phyloP scores from a whole-genome alignment of 768 basidiomycete species.

The Macrocybe gigantea region DNA sequence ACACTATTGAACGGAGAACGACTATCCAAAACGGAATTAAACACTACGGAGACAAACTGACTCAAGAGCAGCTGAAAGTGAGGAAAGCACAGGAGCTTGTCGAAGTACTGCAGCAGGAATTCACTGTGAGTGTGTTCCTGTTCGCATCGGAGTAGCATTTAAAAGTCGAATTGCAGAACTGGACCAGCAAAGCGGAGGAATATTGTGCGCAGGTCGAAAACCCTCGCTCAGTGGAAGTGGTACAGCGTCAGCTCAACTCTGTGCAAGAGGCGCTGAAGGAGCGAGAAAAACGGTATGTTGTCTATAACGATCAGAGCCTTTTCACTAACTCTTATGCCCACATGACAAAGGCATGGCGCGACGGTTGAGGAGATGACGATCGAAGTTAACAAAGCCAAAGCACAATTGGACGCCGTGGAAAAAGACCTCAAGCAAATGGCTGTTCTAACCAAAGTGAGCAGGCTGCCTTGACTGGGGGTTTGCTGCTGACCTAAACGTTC shows the following conservation, averaged over 20 bases:
- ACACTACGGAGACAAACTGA: constrained; percentile 49
- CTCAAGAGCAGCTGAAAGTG: constrained; percentile 41
- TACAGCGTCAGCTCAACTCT: constrained; percentile 59
- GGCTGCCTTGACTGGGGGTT: not conserved
- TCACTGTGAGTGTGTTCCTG: constrained; percentile 36
- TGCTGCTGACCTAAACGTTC: not conserved
- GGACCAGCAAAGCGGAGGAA: constrained; percentile 58
- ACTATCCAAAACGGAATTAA: constrained; percentile 40
- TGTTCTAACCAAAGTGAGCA: constrained; percentile 57
- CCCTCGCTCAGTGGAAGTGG: constrained; percentile 48
- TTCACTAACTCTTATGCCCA: constrained; percentile 4
- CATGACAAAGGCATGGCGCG: constrained; percentile 56
- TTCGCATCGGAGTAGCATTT: not conserved
- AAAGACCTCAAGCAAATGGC: constrained; percentile 59
- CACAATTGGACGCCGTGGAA: constrained; percentile 52
- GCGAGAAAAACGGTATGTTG: constrained; percentile 53
- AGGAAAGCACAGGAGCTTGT: constrained; percentile 37
- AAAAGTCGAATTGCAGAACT: constrained; percentile 33
- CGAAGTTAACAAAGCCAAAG: constrained; percentile 61
- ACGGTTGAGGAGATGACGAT: constrained; percentile 72
- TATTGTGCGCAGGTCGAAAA: constrained; percentile 55
- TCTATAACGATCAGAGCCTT: not conserved
- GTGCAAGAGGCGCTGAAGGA: constrained; percentile 60
- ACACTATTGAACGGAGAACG: constrained; percentile 43
- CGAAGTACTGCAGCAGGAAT: constrained; percentile 54